Evolutionary conservation across 192 early-diverging fungal species (phyloP).

Genomic region (Glomus cerebriforme): DNA sequence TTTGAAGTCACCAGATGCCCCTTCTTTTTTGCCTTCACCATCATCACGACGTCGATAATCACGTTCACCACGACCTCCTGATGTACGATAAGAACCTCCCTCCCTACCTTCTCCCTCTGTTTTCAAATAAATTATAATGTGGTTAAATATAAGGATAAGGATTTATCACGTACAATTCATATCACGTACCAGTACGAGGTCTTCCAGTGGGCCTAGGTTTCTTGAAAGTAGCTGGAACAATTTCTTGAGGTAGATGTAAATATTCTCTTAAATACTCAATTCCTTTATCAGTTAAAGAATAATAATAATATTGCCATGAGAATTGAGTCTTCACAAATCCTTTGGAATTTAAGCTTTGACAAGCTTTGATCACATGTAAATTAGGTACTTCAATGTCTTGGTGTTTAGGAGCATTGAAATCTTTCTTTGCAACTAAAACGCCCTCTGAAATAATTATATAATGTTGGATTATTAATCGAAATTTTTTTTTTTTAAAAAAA

Average conservation of each 20-base stretch:
- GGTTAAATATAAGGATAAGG: no score
- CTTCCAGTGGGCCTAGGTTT: conserved; percentile 82
- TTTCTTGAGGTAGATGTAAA: conserved; percentile 96
- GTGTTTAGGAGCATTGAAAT: conserved; percentile 96
- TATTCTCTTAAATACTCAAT: conserved; percentile 96
- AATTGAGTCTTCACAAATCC: conserved; percentile 95
- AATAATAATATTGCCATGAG: conserved; percentile 99
- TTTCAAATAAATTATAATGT: neutral
- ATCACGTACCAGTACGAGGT: conserved; percentile 63
- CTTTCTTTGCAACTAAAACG: conserved; percentile 98
- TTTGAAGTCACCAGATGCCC: conserved; percentile 89
- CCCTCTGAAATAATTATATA: conserved; percentile 65
- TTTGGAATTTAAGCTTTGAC: conserved; percentile 93
- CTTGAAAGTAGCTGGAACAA: conserved; percentile 97
- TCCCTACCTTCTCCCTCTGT: conserved; percentile 64
- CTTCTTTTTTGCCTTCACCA: conserved; percentile 78
- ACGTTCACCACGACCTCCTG: conserved; percentile 67
- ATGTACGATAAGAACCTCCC: conserved; percentile 49
- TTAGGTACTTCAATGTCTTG: conserved; percentile 96
- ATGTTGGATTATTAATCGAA: neutral
- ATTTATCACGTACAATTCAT: neutral
- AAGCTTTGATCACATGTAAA: conserved; percentile 98
- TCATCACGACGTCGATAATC: conserved; percentile 86
- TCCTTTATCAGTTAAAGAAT: conserved; percentile 97
- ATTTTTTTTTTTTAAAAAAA: no score